A percentile compares a stretch with the other conserved stretches of the same genome.
phyloP scores from a whole-genome alignment of 345 rosid species.

The Lepidium didymum region DNA sequence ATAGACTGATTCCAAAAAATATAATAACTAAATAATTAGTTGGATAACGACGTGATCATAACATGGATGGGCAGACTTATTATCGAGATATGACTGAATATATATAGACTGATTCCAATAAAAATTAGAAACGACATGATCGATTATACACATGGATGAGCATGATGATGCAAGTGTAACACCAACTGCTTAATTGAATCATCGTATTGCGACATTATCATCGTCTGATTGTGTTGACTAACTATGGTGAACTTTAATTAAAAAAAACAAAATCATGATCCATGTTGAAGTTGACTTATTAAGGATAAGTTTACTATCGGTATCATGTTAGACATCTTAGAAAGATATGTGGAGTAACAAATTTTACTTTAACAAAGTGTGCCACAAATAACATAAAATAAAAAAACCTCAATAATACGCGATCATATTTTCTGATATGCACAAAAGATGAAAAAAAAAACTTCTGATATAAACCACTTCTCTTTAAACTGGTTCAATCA shows the following conservation, averaged over 20 bases:
- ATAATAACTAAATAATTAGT: neutral
- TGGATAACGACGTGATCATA: conserved; percentile 20
- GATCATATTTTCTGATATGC: neutral
- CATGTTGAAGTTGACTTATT: neutral
- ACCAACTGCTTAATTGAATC: conserved; percentile 1
- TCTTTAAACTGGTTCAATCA: neutral
- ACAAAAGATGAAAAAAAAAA: neutral
- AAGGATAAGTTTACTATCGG: neutral
- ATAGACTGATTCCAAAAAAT: neutral
- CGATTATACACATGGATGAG: conserved; percentile 19
- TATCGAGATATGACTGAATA: neutral
- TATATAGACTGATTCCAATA: neutral
- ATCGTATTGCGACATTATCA: neutral
- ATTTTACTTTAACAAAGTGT: neutral
- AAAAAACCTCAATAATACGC: neutral
- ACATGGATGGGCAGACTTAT: conserved; percentile 15
- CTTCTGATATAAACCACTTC: neutral
- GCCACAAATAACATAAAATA: neutral
- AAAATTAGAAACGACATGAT: conserved; percentile 12
- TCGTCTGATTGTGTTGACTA: conserved; percentile 11
- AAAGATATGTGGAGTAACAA: neutral
- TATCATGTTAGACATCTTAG: neutral
- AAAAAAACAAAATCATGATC: neutral
- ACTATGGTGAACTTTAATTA: neutral
- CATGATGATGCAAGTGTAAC: neutral